Conservation (phyloP, 2,329 filamentous ascomycete species). For the Colletotrichum sp. region DNA sequence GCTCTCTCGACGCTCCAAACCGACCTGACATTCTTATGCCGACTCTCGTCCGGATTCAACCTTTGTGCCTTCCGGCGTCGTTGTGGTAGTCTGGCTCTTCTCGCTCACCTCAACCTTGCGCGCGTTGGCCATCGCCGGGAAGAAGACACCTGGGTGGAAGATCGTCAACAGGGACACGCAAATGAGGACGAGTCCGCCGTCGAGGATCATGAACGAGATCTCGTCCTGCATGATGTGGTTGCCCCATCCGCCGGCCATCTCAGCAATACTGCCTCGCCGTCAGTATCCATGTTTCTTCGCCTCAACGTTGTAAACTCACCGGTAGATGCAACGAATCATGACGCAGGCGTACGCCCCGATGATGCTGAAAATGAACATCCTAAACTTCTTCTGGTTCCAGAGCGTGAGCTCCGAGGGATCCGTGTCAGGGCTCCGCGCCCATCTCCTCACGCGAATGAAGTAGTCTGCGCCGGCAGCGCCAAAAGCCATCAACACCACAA, state of each 20-base stretch:
- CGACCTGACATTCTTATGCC: not conserved
- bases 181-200: constrained; percentile 56
- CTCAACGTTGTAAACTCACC: constrained; percentile 38
- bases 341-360: constrained; percentile 49
- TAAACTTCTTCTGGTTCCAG: constrained; percentile 49
- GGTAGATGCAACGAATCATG: constrained; percentile 59
- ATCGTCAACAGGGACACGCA: constrained; percentile 53
- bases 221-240: constrained; percentile 69
- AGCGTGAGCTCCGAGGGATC: constrained; percentile 29
- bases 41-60: constrained; percentile 9
- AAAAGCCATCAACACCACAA: constrained; percentile 53
- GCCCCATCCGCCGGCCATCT: constrained; percentile 70
- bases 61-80: constrained; percentile 12
- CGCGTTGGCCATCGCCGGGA: constrained; percentile 56
- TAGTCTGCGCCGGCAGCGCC: constrained; percentile 51
- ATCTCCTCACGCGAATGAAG: constrained; percentile 43
- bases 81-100: constrained; percentile 25
- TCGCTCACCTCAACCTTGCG: constrained; percentile 19
- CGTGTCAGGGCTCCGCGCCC: constrained; percentile 38
- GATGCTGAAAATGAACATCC: constrained; percentile 50
- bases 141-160: constrained; percentile 60
- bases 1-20: not conserved
- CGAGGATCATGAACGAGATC: constrained; percentile 63
- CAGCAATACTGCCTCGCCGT: constrained; percentile 53
- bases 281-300: not conserved